phyloP scores from a whole-genome alignment of 2,329 filamentous ascomycete species.

The Elsinoe necatrix region DNA sequence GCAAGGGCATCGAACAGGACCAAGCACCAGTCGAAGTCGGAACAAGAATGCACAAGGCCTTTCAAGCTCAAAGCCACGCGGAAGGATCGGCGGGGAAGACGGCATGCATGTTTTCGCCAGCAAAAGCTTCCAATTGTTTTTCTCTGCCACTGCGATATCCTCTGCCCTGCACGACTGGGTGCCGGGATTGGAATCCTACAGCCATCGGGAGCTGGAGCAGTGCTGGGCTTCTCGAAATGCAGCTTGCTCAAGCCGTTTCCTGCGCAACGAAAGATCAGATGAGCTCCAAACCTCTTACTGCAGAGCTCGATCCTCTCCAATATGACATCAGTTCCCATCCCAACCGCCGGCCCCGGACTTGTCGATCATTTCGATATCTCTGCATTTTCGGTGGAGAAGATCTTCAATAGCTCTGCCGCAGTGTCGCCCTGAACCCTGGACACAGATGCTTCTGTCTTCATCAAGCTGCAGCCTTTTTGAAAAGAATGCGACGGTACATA shows the following conservation, averaged over 20 bases:
- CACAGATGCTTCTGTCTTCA: conserved; percentile 2
- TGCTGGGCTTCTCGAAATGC: neutral
- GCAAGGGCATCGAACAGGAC: neutral
- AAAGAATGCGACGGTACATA: neutral
- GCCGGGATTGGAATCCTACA: no score
- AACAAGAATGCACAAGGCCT: neutral
- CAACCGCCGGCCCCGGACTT: neutral
- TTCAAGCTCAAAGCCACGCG: conserved; percentile 3
- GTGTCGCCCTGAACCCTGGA: conserved; percentile 2
- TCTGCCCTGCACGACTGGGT: no score
- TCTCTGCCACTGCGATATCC: neutral
- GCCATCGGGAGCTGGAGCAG: no score
- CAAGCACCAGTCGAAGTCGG: neutral
- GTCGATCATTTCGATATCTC: neutral
- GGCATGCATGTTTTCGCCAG: neutral
- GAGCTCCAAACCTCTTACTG: neutral
- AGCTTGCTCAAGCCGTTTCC: neutral
- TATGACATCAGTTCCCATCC: neutral
- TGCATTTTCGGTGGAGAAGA: conserved; percentile 1
- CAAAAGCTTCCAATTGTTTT: neutral
- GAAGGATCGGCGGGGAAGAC: conserved; percentile 1
- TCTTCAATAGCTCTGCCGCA: conserved; percentile 11
- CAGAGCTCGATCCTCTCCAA: neutral
- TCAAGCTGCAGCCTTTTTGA: neutral
- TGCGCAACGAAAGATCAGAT: neutral